These are phyloP conservation scores for Teratosphaeria zuluensis DNA, from an alignment of 2,329 filamentous ascomycete species.

Conservation along the genomic window DNA sequence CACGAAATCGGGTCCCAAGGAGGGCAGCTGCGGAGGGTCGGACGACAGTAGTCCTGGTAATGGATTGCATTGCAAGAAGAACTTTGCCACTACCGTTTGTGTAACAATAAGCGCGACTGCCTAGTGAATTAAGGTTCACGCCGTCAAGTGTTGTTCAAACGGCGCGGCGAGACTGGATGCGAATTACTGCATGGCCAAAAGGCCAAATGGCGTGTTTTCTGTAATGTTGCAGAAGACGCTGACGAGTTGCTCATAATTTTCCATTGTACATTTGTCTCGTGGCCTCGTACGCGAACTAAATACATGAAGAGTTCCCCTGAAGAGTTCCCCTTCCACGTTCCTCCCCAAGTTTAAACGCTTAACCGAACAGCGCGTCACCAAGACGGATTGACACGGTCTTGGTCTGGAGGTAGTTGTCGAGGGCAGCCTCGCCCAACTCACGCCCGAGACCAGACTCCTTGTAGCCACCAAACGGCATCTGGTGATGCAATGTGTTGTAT, in stretches of 20 bases:
- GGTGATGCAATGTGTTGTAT: constrained; percentile 64
- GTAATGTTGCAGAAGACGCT: too few relatives aligned
- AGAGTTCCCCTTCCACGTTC: neutral
- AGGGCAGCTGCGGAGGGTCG: neutral
- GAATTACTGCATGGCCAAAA: too few relatives aligned
- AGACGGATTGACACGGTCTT: constrained; percentile 37
- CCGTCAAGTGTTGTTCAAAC: neutral
- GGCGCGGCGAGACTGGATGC: too few relatives aligned
- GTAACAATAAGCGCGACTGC: neutral
- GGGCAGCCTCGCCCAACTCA: constrained; percentile 41
- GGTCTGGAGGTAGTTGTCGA: constrained; percentile 28
- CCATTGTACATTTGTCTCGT: constrained; percentile 6
- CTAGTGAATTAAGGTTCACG: neutral
- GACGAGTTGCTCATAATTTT: neutral
- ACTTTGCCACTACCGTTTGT: too few relatives aligned
- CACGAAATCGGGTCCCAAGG: neutral
- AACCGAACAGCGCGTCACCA: constrained; percentile 42
- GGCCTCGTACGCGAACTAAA: constrained; percentile 10
- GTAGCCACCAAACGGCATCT: constrained; percentile 47
- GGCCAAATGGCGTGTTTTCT: too few relatives aligned
- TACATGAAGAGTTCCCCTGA: constrained; percentile 10
- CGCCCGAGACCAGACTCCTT: constrained; percentile 42
- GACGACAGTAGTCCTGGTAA: neutral
- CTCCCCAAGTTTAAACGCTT: constrained; percentile 10
- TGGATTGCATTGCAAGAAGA: neutral